Evolutionary conservation across 129 eudicot genomes (phyloP).

Genomic region (Mikania micrantha): DNA sequence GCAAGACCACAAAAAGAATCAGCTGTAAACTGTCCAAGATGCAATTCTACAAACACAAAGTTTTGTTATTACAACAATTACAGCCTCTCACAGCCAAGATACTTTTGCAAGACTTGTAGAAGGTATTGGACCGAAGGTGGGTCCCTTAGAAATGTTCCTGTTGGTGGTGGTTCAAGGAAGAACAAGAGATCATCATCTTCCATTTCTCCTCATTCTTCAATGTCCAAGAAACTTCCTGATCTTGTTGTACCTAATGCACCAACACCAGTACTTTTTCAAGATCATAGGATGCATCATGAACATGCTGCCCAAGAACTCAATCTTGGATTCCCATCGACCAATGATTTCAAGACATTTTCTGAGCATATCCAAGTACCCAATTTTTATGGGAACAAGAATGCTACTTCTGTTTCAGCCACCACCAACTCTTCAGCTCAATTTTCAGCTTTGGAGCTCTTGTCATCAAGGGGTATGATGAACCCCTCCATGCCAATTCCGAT

Average conservation of each 20-base stretch:
- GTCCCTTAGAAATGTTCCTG: conserved; percentile 77
- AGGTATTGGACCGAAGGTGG: conserved; percentile 98
- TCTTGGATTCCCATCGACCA: conserved; percentile 44
- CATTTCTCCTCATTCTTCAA: conserved; percentile 22
- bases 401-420: conserved; percentile 18
- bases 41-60: conserved; percentile 87
- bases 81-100: conserved; percentile 85
- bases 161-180: conserved; percentile 90
- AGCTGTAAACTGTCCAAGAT: conserved; percentile 81
- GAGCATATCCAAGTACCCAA: conserved; percentile 62
- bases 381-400: conserved; percentile 32
- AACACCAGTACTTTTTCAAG: conserved; percentile 22
- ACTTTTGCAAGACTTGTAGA: conserved; percentile 86
- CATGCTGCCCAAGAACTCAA: conserved; percentile 71
- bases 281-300: conserved; percentile 42
- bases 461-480: conserved; percentile 46
- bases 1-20: conserved; percentile 57
- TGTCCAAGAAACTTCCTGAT: conserved; percentile 50
- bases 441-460: conserved; percentile 61
- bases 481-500: conserved; percentile 52
- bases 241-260: conserved; percentile 27
- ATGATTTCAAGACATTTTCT: conserved; percentile 61
- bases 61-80: conserved; percentile 91
- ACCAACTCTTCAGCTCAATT: conserved; percentile 32
- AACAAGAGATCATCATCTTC: conserved; percentile 69